These are phyloP conservation scores for Xylaria cubensis DNA, from an alignment of 495 filamentous ascomycete species.

Conservation along the genomic window DNA sequence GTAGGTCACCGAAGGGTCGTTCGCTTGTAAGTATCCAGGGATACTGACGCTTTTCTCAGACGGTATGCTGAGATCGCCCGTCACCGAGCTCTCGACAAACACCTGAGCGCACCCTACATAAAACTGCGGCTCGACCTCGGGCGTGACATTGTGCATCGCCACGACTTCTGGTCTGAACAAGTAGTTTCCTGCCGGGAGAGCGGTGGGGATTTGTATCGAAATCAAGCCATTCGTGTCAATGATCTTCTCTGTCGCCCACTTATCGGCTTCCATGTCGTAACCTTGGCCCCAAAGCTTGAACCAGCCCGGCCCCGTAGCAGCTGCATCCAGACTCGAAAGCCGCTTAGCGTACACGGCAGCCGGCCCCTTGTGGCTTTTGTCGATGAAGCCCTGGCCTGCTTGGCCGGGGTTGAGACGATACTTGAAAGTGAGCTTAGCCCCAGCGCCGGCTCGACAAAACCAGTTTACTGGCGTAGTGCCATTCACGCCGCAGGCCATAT, in stretches of 20 bases:
- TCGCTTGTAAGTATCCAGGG: constrained; percentile 57
- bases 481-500: constrained; percentile 66
- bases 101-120: constrained; percentile 68
- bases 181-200: constrained; percentile 63
- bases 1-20: constrained; percentile 55
- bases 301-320: constrained; percentile 60
- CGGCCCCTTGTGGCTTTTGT: constrained; percentile 58
- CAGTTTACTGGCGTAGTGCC: constrained; percentile 57
- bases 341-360: constrained; percentile 70
- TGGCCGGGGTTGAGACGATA: constrained; percentile 60
- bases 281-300: constrained; percentile 69
- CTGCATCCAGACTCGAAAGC: constrained; percentile 47
- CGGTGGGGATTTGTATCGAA: constrained; percentile 55
- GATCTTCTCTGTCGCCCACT: constrained; percentile 66
- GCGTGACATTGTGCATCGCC: constrained; percentile 60
- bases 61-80: constrained; percentile 35
- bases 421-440: constrained; percentile 57
- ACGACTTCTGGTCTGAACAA: constrained; percentile 65
- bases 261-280: constrained; percentile 50
- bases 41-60: constrained; percentile 56
- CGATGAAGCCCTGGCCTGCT: constrained; percentile 52
- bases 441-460: constrained; percentile 52
- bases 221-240: constrained; percentile 61
- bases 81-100: constrained; percentile 55
- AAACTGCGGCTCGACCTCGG: constrained; percentile 60